Evolutionary conservation across 257 asterid species (phyloP).

Genomic region (Linderniella brevidens): DNA sequence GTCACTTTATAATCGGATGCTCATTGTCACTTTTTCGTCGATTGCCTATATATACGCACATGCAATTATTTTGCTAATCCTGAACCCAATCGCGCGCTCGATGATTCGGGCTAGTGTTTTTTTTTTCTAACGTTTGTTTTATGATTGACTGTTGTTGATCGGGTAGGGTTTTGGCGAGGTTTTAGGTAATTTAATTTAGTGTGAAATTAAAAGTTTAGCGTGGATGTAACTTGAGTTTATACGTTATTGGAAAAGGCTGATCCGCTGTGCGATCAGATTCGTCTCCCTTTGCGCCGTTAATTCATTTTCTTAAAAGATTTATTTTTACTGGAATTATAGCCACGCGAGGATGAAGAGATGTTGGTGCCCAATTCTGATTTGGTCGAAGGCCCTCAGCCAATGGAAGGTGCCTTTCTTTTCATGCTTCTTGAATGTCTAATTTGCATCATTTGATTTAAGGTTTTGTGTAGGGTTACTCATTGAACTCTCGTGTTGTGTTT

Average conservation of each 20-base stretch:
- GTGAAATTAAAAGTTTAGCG: no score
- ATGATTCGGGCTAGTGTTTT: conserved; percentile 3
- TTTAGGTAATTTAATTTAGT: conserved; percentile 11
- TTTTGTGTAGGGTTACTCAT: conserved; percentile 2
- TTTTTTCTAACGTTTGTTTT: neutral
- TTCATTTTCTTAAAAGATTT: conserved; percentile 8
- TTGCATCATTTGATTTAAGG: conserved; percentile 8
- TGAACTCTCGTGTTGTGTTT: no score
- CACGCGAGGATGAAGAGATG: conserved; percentile 62
- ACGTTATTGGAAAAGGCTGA: no score
- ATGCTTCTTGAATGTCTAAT: neutral
- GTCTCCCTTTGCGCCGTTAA: conserved; percentile 4
- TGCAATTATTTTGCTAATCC: conserved; percentile 7
- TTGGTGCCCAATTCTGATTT: conserved; percentile 41
- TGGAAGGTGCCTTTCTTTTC: conserved; percentile 40
- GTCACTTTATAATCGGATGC: conserved; percentile 9
- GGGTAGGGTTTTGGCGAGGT: conserved; percentile 28
- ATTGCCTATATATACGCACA: conserved; percentile 12
- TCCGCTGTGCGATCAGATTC: neutral
- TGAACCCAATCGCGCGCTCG: neutral
- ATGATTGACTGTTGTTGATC: conserved; percentile 15
- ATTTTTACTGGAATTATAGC: conserved; percentile 13
- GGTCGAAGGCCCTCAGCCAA: conserved; percentile 41
- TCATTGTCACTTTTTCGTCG: conserved; percentile 2
- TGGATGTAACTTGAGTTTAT: no score